phyloP scores from a whole-genome alignment of 2,329 filamentous ascomycete genomes.

The Paraphaeosphaeria minitans region DNA sequence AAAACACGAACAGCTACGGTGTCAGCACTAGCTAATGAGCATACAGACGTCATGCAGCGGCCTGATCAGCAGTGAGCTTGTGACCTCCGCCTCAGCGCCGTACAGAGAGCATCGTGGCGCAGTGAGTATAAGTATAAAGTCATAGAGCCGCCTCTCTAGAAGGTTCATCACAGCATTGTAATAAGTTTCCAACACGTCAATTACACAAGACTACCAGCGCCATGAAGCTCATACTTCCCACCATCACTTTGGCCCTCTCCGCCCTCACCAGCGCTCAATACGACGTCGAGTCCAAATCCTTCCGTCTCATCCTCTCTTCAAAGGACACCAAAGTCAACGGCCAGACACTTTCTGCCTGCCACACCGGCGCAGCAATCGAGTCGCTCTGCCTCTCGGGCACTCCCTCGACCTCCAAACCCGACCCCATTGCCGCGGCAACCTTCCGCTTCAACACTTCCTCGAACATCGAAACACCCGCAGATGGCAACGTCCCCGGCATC shows the following conservation, averaged over 20 bases:
- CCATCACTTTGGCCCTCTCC: slow-evolving; percentile 29
- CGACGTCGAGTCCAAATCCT: slow-evolving; percentile 50
- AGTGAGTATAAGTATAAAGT: slow-evolving; percentile 4
- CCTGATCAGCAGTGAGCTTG: slow-evolving; percentile 17
- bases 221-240: slow-evolving; percentile 29
- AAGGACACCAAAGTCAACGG: slow-evolving; percentile 47
- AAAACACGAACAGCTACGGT: slow-evolving; percentile 14
- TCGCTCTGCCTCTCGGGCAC: slow-evolving; percentile 48
- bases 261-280: slow-evolving; percentile 39
- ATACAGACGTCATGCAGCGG: slow-evolving; percentile 12
- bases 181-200: not conserved
- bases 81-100: slow-evolving; percentile 11
- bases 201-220: slow-evolving; percentile 8
- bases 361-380: slow-evolving; percentile 56
- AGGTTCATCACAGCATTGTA: not conserved
- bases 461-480: slow-evolving; percentile 14
- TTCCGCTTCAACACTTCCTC: slow-evolving; percentile 45
- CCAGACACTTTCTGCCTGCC: slow-evolving; percentile 50
- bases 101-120: not conserved
- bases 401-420: slow-evolving; percentile 24
- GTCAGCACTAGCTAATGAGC: slow-evolving; percentile 3
- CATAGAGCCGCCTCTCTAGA: not conserved
- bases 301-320: slow-evolving; percentile 50
- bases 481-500: slow-evolving; percentile 35
- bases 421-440: slow-evolving; percentile 21